phyloP scores from a whole-genome alignment of 2,329 filamentous ascomycete genomes.

The Phaeosphaeria sp. region DNA sequence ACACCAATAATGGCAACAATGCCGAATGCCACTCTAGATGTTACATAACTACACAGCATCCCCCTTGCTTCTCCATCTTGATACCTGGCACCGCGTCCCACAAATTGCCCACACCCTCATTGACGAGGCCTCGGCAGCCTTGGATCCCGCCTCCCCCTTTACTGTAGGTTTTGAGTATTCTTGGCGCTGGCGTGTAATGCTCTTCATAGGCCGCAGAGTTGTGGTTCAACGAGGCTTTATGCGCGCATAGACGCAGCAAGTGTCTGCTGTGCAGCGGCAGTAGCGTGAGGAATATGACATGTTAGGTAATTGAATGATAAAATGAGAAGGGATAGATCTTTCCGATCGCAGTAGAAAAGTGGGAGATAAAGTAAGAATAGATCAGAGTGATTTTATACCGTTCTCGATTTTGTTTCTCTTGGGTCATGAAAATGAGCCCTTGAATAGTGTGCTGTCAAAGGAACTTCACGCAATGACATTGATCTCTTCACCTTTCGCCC shows the following conservation, averaged over 20 bases:
- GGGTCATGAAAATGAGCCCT: not conserved
- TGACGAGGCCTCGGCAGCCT: not conserved
- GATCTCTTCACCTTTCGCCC: conserved; percentile 48
- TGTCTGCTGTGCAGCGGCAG: not conserved
- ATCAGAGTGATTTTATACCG: too few species aligned
- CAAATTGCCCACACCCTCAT: not conserved
- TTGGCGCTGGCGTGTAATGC: not conserved
- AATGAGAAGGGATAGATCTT: not conserved
- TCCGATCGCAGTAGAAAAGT: conserved; percentile 41
- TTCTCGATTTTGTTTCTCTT: not conserved
- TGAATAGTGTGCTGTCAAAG: conserved; percentile 49
- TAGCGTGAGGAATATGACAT: not conserved
- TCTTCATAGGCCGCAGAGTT: not conserved
- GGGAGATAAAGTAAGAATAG: too few species aligned
- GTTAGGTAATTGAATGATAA: not conserved
- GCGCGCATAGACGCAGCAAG: not conserved
- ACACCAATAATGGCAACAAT: not conserved
- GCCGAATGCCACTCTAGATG: not conserved
- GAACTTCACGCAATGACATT: conserved; percentile 43
- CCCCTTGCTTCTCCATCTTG: not conserved
- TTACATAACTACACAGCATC: not conserved
- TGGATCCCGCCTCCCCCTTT: not conserved
- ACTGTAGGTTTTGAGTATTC: not conserved
- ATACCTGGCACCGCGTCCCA: not conserved
- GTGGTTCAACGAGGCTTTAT: not conserved